Percentiles rank a stretch among this genome's conserved stretches.
Conservation (phyloP, 1,139 yeast species). For the Geotrichum europaeum region DNA sequence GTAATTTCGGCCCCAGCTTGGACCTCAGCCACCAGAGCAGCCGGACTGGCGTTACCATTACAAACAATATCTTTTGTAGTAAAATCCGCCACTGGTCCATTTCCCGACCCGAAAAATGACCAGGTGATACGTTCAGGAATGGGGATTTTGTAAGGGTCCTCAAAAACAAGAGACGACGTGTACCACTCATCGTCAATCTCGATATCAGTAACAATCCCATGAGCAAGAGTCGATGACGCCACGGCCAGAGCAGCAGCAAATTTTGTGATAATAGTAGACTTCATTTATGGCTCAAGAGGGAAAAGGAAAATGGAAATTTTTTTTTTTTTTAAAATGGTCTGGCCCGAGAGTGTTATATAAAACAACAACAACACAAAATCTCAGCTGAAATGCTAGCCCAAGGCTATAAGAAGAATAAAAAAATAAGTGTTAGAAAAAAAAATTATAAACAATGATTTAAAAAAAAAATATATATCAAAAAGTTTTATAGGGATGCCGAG, state of each 20-base stretch:
- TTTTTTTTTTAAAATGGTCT: no score
- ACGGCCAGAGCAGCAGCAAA: not conserved
- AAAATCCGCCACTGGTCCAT: constrained; percentile 17
- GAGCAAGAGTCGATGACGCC: constrained; percentile 9
- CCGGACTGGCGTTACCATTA: constrained; percentile 9
- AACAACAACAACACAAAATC: no score
- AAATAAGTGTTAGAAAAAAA: no score
- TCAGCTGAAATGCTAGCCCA: no score
- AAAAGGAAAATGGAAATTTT: no score
- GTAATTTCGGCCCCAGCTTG: constrained; percentile 12
- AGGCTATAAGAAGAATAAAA: no score
- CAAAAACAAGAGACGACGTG: constrained; percentile 6
- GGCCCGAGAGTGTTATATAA: no score
- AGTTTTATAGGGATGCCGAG: no score
- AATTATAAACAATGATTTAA: no score
- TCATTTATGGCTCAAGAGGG: not conserved
- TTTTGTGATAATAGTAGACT: not conserved
- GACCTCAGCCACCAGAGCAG: constrained; percentile 8
- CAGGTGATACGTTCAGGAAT: constrained; percentile 12
- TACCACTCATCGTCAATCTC: constrained; percentile 11
- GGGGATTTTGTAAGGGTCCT: constrained; percentile 7
- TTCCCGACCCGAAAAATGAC: constrained; percentile 13
- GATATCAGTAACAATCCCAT: constrained; percentile 15
- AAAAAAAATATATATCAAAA: no score
- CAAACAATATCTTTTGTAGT: constrained; percentile 15